Percentiles rank a stretch among this genome's conserved stretches.
Conservation (phyloP, 108 stramenopile genomes). For the Skeletonema potamos region DNA sequence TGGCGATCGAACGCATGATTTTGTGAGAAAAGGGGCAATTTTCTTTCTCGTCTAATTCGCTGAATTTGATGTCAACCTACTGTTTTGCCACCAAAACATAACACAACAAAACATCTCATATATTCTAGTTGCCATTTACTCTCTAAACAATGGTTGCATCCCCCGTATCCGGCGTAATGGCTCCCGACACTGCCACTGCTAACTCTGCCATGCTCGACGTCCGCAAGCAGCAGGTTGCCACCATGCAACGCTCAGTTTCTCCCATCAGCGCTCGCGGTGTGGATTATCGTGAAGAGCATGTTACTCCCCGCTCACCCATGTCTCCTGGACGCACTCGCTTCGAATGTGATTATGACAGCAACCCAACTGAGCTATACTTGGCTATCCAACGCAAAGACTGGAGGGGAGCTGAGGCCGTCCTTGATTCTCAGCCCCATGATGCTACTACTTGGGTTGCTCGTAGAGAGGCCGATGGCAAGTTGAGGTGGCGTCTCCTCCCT, state of each 20-base stretch:
- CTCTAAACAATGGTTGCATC: neutral
- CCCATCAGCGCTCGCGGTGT: neutral
- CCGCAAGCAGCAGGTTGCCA: constrained; percentile 45
- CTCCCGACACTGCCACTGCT: constrained; percentile 33
- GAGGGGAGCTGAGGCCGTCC: constrained; percentile 50
- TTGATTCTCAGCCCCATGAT: constrained; percentile 53
- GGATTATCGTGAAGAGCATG: constrained; percentile 14
- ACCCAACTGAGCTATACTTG: constrained; percentile 75
- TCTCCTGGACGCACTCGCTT: constrained; percentile 10
- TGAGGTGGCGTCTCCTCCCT: constrained; percentile 85
- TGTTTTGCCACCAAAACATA: neutral
- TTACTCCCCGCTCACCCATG: constrained; percentile 7
- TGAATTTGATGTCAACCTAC: neutral
- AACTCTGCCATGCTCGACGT: constrained; percentile 19
- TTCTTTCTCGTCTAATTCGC: neutral
- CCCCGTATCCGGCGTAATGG: neutral
- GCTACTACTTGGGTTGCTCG: constrained; percentile 72
- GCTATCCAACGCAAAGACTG: constrained; percentile 79
- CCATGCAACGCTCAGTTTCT: constrained; percentile 25
- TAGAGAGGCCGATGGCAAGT: constrained; percentile 69
- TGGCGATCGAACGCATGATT: neutral
- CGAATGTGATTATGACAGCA: constrained; percentile 79
- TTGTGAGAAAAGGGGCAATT: neutral
- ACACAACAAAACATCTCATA: neutral
- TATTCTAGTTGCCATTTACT: too few relatives aligned